phyloP scores from a whole-genome alignment of 257 asterid species.

The Solanum etuberosum region DNA sequence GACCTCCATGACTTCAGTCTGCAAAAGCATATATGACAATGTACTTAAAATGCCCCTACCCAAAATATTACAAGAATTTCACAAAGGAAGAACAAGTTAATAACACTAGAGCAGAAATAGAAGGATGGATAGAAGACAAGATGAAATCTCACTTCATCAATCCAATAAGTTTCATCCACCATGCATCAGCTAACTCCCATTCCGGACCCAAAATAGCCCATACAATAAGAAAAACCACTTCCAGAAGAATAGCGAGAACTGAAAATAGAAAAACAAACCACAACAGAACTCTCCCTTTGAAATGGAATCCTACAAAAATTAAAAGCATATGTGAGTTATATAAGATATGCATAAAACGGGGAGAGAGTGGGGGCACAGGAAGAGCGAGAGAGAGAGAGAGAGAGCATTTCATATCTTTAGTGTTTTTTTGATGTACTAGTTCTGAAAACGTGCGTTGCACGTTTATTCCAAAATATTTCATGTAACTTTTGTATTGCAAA shows the following conservation, averaged over 20 bases:
- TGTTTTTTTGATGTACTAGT: background rate
- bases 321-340: background rate
- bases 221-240: slow-evolving; percentile 39
- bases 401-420: background rate
- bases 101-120: background rate
- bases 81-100: background rate
- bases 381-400: background rate
- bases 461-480: background rate
- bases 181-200: slow-evolving; percentile 43
- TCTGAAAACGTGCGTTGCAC: background rate
- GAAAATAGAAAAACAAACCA: slow-evolving; percentile 63
- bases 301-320: slow-evolving; percentile 45
- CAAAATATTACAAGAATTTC: background rate
- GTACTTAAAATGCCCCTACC: background rate
- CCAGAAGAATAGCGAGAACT: slow-evolving; percentile 28
- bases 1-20: slow-evolving; percentile 62
- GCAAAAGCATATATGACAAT: slow-evolving; percentile 20
- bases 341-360: background rate
- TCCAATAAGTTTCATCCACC: slow-evolving; percentile 75
- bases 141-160: slow-evolving; percentile 42
- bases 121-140: background rate
- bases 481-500: background rate
- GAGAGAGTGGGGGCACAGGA: background rate
- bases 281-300: slow-evolving; percentile 41
- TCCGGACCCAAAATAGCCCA: slow-evolving; percentile 34